Base-by-base conservation (phyloP, 1,284 basidiomycete species). In the Marasmius oreades region DNA sequence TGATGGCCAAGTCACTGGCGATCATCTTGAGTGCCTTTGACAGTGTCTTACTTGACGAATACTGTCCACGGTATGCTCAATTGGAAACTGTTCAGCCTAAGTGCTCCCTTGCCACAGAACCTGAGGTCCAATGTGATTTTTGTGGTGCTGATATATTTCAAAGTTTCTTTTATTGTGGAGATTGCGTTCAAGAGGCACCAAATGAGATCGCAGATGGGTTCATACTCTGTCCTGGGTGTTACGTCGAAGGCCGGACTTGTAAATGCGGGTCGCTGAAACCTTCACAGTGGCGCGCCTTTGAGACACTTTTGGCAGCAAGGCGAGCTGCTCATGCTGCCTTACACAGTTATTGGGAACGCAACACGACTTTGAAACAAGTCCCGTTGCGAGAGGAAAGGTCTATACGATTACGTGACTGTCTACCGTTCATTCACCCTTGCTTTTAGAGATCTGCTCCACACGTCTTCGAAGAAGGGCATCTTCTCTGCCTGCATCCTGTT, bases 121-220 rank as follows among this genome's bases (percentile, higher is more conserved):
- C 44, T 1, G 63, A 69, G 57, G 53, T 71, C n/a, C 68, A 69
- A 1, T 92, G 90, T 64, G 88, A 92, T 66, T 90, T 88, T 66
- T 92, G 89, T 62, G 84, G 82, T 12, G 80, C 79, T 1, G 89
- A 92, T 63, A 81, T 92, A 56, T 92, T 91, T 62, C 84, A 89
- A 62, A 85, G 85, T 59, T 90, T 85, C 66, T 88, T 92, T 60
- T 84, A 87, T 64, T 92, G 89, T 64, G 62, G 65, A 5, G 55
- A 62, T 0, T 86, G 86, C 62, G 61, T 67, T 16, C 54, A 53
- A 24, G 62, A 60, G 14, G 50, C 39, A n/a, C 55, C 53, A 18
- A 56, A 66, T 18, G 61, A 62, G 12, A 63, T 66, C 36, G 78
- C 73, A 2, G 75, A 76, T 59, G 78, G 77, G n/a, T 69, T 82